Conservation (phyloP, 2,329 filamentous ascomycete species). For the Xylariaceae sp. region DNA sequence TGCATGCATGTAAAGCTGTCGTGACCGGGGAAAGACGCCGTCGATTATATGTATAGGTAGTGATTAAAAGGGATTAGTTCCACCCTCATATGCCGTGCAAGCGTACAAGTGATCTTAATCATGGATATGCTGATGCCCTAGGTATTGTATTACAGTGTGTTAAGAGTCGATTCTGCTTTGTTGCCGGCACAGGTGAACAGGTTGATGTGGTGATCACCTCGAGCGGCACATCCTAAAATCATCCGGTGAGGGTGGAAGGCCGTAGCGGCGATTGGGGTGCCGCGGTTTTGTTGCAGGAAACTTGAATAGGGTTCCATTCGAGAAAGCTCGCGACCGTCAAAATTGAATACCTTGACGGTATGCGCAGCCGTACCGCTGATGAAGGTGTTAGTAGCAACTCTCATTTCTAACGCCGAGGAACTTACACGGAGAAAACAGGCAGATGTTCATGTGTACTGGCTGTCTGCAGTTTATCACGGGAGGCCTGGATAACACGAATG, state of each 20-base stretch:
- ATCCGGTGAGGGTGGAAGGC: constrained; percentile 95
- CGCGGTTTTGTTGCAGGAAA: constrained; percentile 76
- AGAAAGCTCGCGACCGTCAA: constrained; percentile 74
- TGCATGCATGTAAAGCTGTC: constrained; percentile 12
- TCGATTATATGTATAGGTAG: neutral
- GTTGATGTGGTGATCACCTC: constrained; percentile 87
- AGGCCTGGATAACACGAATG: constrained; percentile 69
- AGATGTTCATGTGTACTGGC: constrained; percentile 93
- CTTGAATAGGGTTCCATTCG: constrained; percentile 85
- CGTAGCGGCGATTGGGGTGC: constrained; percentile 78
- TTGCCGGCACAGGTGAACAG: constrained; percentile 68
- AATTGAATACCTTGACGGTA: constrained; percentile 87
- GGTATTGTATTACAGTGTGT: constrained; percentile 22
- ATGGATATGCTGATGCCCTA: neutral
- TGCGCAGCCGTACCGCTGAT: constrained; percentile 80
- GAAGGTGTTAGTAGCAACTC: constrained; percentile 29
- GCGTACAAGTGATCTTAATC: neutral
- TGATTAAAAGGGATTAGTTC: neutral
- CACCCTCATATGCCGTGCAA: neutral
- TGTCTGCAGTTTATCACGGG: constrained; percentile 73
- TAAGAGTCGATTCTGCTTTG: constrained; percentile 30
- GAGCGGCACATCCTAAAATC: constrained; percentile 80
- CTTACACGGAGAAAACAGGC: constrained; percentile 90
- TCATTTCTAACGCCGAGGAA: constrained; percentile 25
- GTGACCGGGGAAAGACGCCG: constrained; percentile 8